phyloP scores from a whole-genome alignment of 306 rosid species.

The Betula pendula region DNA sequence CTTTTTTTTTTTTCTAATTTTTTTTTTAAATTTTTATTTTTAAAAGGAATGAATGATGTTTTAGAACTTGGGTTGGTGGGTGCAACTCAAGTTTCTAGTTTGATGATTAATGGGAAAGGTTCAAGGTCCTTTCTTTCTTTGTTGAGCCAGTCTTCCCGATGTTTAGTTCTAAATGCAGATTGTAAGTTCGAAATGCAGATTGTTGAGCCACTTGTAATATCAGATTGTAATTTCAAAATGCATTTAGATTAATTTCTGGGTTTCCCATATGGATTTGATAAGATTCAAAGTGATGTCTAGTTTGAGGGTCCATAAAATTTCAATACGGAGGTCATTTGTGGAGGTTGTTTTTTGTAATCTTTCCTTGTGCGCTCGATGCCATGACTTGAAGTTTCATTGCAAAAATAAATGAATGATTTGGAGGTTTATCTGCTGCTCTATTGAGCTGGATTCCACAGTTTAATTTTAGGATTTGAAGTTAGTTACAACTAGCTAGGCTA shows the following conservation, averaged over 20 bases:
- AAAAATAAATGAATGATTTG: not conserved
- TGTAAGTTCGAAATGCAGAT: too few relatives aligned
- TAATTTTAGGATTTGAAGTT: not conserved
- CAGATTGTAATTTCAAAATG: not conserved
- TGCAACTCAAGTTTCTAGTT: not conserved
- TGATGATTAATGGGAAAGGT: not conserved
- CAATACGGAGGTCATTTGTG: not conserved
- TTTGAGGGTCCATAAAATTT: too few relatives aligned
- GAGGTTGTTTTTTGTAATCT: not conserved
- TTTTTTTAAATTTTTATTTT: not conserved
- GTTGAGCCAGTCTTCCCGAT: too few relatives aligned
- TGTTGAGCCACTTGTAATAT: not conserved
- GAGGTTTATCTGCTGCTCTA: not conserved
- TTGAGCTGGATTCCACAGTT: not conserved
- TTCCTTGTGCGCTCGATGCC: not conserved
- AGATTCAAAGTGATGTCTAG: not conserved
- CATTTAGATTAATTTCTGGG: not conserved
- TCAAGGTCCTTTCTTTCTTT: not conserved
- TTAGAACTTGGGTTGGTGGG: not conserved
- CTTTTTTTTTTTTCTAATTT: too few relatives aligned
- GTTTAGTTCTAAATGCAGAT: too few relatives aligned
- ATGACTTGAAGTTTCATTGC: not conserved
- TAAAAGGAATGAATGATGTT: not conserved
- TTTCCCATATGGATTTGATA: not conserved
- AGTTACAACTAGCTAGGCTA: not conserved